Base-by-base conservation (phyloP, 140 eudicot species). In the Ambrosia hybrid region DNA sequence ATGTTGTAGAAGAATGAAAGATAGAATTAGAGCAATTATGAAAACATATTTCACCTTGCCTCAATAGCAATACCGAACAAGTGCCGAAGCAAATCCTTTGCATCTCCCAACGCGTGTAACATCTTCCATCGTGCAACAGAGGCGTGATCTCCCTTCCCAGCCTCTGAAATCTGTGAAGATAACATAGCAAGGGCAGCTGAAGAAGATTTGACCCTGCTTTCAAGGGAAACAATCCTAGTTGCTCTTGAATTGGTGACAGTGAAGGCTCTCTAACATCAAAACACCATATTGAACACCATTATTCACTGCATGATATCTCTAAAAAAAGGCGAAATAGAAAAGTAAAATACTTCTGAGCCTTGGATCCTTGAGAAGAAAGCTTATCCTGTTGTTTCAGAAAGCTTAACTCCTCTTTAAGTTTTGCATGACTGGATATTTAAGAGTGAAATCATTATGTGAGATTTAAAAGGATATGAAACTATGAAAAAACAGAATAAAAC, bases 121-220 rank as follows among this genome's bases (percentile, higher is more conserved):
- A 79, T 89, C 79, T 86, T 90, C 94, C 96, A 90, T 38, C 97
- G 91, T 10, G 88, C 96, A 76, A 83, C 90, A 67, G 76, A 77
- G 61, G 70, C 82, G 48, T 75, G 79, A 66, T 83, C 83, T 60
- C 84, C 96, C 57, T 81, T 83, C 73, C 88, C 99, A 45, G 96
- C 96, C 78, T 94, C 97, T 52, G 93, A 85, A 76, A 94, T 86
- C 69, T 88, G 88, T 69, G 97, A 79, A 80, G 97, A 91, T 88
- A 94, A 79, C 30, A 75, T 53, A 51, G 83, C 82, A 68, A 94
- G 88, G 37, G 96, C 87, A 76, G 91, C 75, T 6, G 99, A 74
- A 45, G 96, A 81, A 10, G 82, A 82, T 79, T 86, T 88, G 30
- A 94, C 65, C 96, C 88, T 88, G 81, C 82, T 86, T 70, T 94